phyloP scores from a whole-genome alignment of 2,329 filamentous ascomycete species.

The Cryphonectria naterciae region DNA sequence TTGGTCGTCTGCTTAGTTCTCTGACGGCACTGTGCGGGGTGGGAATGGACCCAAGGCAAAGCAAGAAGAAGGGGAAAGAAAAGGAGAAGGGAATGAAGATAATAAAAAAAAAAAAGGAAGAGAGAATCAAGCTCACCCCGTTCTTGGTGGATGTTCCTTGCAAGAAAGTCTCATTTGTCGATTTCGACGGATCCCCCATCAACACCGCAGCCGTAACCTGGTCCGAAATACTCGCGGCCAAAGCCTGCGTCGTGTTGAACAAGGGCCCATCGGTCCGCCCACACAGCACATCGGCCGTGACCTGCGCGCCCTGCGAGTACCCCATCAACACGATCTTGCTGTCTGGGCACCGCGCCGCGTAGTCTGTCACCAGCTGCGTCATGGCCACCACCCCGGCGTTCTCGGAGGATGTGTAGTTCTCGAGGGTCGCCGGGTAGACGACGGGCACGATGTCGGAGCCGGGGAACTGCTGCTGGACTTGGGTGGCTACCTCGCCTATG shows the following conservation, averaged over 20 bases:
- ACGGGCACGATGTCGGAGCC: slow-evolving; percentile 32
- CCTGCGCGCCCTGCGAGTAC: slow-evolving; percentile 36
- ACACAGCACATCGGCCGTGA: slow-evolving; percentile 34
- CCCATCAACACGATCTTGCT: slow-evolving; percentile 36
- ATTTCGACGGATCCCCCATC: slow-evolving; percentile 35
- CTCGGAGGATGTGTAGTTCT: slow-evolving; percentile 31
- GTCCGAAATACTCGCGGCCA: slow-evolving; percentile 17
- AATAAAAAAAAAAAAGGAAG: background rate
- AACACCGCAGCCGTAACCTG: slow-evolving; percentile 32
- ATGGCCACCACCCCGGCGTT: slow-evolving; percentile 30
- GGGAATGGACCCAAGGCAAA: too few relatives aligned
- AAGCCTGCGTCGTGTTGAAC: slow-evolving; percentile 26
- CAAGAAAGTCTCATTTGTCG: slow-evolving; percentile 29
- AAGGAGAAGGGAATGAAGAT: too few relatives aligned
- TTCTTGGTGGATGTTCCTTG: slow-evolving; percentile 32
- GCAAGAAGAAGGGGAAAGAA: background rate
- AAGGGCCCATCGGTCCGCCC: slow-evolving; percentile 25
- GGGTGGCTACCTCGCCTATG: slow-evolving; percentile 33
- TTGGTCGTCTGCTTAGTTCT: background rate
- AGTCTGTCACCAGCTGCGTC: slow-evolving; percentile 26
- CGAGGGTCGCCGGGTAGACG: slow-evolving; percentile 36
- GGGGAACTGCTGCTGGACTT: slow-evolving; percentile 31
- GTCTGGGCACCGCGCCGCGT: slow-evolving; percentile 31
- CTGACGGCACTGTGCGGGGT: background rate
- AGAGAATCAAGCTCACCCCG: slow-evolving; percentile 29